Percentiles rank a stretch among this genome's conserved stretches.
phyloP scores from a whole-genome alignment of 163 green algal species.

The Chlamydomonas reinhardtii region DNA sequence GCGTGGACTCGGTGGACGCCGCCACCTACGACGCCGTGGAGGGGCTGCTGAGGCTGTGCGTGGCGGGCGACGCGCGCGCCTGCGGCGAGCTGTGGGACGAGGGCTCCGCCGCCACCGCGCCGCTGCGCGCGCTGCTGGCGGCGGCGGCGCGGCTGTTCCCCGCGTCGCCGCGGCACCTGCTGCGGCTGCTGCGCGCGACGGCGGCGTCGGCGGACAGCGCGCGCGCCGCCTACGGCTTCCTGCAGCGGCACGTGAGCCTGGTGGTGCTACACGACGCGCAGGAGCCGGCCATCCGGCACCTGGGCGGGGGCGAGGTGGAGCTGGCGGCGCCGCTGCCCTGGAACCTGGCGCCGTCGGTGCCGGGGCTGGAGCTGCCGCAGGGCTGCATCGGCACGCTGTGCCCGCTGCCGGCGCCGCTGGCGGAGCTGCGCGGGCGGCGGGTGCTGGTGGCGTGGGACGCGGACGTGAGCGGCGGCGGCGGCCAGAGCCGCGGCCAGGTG shows the following conservation, averaged over 20 bases:
- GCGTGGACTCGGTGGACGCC: constrained; percentile 42
- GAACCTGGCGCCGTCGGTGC: constrained; percentile 53
- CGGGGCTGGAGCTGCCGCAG: constrained; percentile 54
- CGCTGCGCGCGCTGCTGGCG: constrained; percentile 46
- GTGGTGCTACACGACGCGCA: constrained; percentile 48
- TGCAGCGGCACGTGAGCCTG: constrained; percentile 49
- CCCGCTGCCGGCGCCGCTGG: constrained; percentile 18
- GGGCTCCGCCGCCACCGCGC: constrained; percentile 22
- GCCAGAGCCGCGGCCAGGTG: constrained; percentile 32
- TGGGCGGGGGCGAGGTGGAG: constrained; percentile 36
- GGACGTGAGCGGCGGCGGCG: constrained; percentile 14
- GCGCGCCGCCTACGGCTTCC: constrained; percentile 55
- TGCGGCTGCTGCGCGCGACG: constrained; percentile 57
- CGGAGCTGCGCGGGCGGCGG: constrained; percentile 25
- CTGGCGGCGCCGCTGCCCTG: constrained; percentile 33
- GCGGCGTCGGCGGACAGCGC: constrained; percentile 41
- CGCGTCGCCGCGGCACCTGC: constrained; percentile 27
- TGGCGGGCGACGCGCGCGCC: constrained; percentile 29
- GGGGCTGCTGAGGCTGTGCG: constrained; percentile 41
- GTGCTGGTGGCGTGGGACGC: constrained; percentile 8
- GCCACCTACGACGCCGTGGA: constrained; percentile 46
- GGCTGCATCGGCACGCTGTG: constrained; percentile 24
- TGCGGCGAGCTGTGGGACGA: constrained; percentile 55
- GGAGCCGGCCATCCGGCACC: constrained; percentile 18
- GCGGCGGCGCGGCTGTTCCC: constrained; percentile 55